Base-by-base conservation (phyloP, 2,329 filamentous ascomycete genomes). In the Fusarium chuoi region DNA sequence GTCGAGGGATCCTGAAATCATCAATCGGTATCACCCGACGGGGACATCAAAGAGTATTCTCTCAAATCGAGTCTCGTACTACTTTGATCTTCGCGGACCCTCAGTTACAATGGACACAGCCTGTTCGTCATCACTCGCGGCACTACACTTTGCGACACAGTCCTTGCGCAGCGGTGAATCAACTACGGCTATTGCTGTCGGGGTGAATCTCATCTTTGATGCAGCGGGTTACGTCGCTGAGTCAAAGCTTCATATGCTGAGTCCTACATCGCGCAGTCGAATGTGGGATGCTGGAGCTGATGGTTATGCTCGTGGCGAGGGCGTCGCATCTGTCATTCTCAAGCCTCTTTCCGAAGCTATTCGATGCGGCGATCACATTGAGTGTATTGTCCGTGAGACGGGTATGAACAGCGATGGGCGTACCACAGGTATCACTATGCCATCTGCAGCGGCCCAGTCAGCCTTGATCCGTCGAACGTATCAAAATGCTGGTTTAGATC, bases 331-430 rank as follows among this genome's bases (percentile, higher is more conserved):
- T 7, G 46, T 70, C 6, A 49, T 72, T 5, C 57, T 72, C 14
- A 72, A 72, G 62, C 52, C 67, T 28, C 18, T 72, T 0, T 62
- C 49, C 1, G 49, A 65, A 22, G 69, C 69, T 7, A 44, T 72
- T 12, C 41, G 78, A 38, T 88, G 89, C 62, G 86, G 86, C 22
- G 88, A 91, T 74, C 82, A 85, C 3, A 86, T 89, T 14, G 48
- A 65, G 20, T 62, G 63, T 9, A 35, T 62, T 7, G 48, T 65
- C 1, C 57, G 58, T 3, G 57, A 65, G 48, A 65, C 58, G 8
- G 63, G 57, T 6, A 49, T 65, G 57, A 62, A 62, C 28, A 44
- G 36, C 0, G 63, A 65, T 42, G 63, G 63, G 0, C 41, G 48
- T 11, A 65, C 63, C 2, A 48, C 39, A 1, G 58, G 63, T 22